phyloP scores from a whole-genome alignment of 169 alveolate genomes.

The Besnoitia besnoiti region DNA sequence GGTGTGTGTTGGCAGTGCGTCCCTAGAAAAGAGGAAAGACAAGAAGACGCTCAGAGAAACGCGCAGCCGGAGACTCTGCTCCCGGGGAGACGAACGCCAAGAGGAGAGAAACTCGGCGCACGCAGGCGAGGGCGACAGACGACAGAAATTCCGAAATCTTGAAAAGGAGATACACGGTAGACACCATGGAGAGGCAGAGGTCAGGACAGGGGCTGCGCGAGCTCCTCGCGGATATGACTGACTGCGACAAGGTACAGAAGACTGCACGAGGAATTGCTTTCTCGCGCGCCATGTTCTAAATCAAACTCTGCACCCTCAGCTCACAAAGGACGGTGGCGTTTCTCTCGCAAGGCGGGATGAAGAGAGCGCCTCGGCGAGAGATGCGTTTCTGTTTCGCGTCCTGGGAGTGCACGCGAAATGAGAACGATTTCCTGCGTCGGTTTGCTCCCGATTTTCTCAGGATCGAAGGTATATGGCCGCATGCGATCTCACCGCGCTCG shows the following conservation, averaged over 20 bases:
- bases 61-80: no score
- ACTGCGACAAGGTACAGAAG: not conserved
- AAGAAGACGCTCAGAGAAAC: no score
- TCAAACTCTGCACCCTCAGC: not conserved
- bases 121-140: no score
- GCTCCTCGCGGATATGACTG: conserved; percentile 13
- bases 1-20: no score
- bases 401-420: not conserved
- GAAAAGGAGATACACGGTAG: no score
- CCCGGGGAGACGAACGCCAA: no score
- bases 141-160: no score
- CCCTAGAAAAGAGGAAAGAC: no score
- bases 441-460: not conserved
- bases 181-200: not conserved
- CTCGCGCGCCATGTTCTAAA: no score
- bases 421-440: not conserved
- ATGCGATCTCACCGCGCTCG: not conserved
- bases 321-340: not conserved
- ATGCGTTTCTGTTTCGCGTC: not conserved
- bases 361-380: not conserved
- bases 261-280: no score
- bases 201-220: not conserved
- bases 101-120: no score
- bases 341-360: not conserved
- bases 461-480: not conserved